phyloP scores from a whole-genome alignment of 106 monocot genomes.

The Allium cepa region DNA sequence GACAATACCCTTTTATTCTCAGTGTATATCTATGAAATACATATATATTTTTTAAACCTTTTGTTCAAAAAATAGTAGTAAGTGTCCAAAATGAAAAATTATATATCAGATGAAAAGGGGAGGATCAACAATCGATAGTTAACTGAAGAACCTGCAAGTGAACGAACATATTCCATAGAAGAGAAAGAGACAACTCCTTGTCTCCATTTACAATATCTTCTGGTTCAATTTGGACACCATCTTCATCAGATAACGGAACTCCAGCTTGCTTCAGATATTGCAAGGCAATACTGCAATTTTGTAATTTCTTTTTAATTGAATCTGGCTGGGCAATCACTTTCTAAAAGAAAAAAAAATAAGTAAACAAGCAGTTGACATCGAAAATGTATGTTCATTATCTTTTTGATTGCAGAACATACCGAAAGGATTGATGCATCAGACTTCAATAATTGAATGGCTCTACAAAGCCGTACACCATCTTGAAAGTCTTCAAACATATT shows the following conservation, averaged over 20 bases:
- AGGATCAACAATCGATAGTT: neutral
- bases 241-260: constrained; percentile 37
- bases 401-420: constrained; percentile 16
- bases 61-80: no score
- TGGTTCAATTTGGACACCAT: constrained; percentile 29
- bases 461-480: constrained; percentile 57
- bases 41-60: no score
- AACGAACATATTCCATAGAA: constrained; percentile 59
- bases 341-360: constrained; percentile 13
- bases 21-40: no score
- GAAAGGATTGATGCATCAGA: constrained; percentile 35
- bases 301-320: constrained; percentile 38
- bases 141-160: constrained; percentile 39
- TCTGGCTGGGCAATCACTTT: constrained; percentile 45
- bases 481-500: constrained; percentile 60
- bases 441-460: constrained; percentile 49
- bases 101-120: no score
- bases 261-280: constrained; percentile 32
- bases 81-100: no score
- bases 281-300: constrained; percentile 43
- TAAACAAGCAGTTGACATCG: neutral
- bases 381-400: neutral
- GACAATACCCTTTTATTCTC: no score
- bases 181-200: constrained; percentile 38
- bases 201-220: constrained; percentile 57